Percentiles rank a stretch among this genome's conserved stretches.
phyloP scores from a whole-genome alignment of 2,329 filamentous ascomycete species.

The Aspergillus sp. region DNA sequence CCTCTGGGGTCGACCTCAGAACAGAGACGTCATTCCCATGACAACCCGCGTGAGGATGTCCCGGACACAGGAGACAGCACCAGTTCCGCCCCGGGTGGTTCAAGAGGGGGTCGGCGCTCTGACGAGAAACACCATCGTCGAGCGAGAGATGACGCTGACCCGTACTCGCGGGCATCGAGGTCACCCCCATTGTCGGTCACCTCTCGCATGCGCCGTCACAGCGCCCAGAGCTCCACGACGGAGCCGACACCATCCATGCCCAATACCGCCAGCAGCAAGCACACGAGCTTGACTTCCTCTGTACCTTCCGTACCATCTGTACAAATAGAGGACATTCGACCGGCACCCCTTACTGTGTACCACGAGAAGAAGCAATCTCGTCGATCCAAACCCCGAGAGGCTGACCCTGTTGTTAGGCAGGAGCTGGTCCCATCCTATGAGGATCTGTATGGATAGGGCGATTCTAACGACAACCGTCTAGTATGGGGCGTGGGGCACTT shows the following conservation, averaged over 20 bases:
- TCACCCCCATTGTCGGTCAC: slow-evolving; percentile 37
- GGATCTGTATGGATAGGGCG: slow-evolving; percentile 35
- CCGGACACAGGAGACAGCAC: not conserved
- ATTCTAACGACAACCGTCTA: not conserved
- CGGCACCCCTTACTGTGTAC: slow-evolving; percentile 15
- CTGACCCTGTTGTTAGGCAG: slow-evolving; percentile 18
- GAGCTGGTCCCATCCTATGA: slow-evolving; percentile 39
- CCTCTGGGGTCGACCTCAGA: not conserved
- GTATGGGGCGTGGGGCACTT: slow-evolving; percentile 1
- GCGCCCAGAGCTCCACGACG: slow-evolving; percentile 29
- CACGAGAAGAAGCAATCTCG: slow-evolving; percentile 20
- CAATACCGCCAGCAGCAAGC: slow-evolving; percentile 28
- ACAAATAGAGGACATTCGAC: slow-evolving; percentile 25
- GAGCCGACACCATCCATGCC: slow-evolving; percentile 24
- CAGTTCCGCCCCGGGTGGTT: slow-evolving; percentile 1
- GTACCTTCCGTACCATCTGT: slow-evolving; percentile 24
- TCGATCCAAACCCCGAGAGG: slow-evolving; percentile 15
- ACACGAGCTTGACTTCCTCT: slow-evolving; percentile 33
- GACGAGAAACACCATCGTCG: not conserved
- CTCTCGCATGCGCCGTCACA: slow-evolving; percentile 35
- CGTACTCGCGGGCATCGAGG: slow-evolving; percentile 26
- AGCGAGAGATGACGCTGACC: slow-evolving; percentile 14
- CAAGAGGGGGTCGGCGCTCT: not conserved
- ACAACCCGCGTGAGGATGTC: slow-evolving; percentile 19
- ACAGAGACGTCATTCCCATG: slow-evolving; percentile 4